Evolutionary conservation across 2,329 filamentous ascomycete genomes (phyloP).

Genomic region (Colletotrichum higginsianum): DNA sequence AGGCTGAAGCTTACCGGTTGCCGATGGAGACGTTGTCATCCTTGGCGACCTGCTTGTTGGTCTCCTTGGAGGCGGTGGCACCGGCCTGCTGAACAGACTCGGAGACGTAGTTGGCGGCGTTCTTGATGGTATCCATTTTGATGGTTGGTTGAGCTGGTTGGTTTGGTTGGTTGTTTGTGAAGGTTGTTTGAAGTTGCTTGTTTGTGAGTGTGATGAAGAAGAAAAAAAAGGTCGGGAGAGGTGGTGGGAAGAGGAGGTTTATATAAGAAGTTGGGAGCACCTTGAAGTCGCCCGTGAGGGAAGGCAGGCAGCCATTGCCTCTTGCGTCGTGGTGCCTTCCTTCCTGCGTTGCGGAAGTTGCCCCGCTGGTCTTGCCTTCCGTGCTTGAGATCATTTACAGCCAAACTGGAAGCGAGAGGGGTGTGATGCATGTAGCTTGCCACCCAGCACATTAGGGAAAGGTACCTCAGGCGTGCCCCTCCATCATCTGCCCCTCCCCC

Average conservation of each 20-base stretch:
- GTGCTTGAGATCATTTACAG: slow-evolving; percentile 7
- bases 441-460: background rate
- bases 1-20: slow-evolving; percentile 64
- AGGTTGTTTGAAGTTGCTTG: slow-evolving; percentile 47
- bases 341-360: slow-evolving; percentile 31
- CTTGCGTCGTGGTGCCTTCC: slow-evolving; percentile 30
- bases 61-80: slow-evolving; percentile 74
- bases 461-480: slow-evolving; percentile 5
- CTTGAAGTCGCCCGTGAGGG: slow-evolving; percentile 20
- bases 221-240: slow-evolving; percentile 1
- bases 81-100: slow-evolving; percentile 73
- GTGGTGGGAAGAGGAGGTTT: slow-evolving; percentile 44
- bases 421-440: slow-evolving; percentile 12
- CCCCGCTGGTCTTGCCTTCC: slow-evolving; percentile 20
- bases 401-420: background rate
- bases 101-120: slow-evolving; percentile 78
- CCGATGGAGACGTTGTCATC: slow-evolving; percentile 66
- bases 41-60: slow-evolving; percentile 80
- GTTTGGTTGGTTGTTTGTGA: slow-evolving; percentile 44
- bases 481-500: slow-evolving; percentile 27
- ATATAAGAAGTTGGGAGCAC: slow-evolving; percentile 45
- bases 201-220: slow-evolving; percentile 44
- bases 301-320: slow-evolving; percentile 26
- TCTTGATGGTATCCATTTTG: slow-evolving; percentile 69
- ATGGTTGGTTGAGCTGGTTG: slow-evolving; percentile 45